Base-by-base conservation (phyloP, 2,329 filamentous ascomycete genomes). In the Metarhizium robertsii region DNA sequence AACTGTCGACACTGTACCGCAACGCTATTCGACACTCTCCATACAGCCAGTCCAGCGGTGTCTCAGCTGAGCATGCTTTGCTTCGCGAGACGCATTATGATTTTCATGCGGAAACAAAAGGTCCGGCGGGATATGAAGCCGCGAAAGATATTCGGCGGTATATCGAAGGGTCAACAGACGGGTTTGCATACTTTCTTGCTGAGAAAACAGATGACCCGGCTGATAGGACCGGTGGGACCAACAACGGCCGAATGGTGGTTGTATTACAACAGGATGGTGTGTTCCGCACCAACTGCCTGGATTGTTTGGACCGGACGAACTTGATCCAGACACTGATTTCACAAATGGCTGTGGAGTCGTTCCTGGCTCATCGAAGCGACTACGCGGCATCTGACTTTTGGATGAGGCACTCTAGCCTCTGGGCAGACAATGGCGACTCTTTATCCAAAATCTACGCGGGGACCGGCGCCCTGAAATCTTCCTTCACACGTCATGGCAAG, bases 351-450 rank as follows among this genome's bases (percentile, higher is more conserved):
- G 78, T 96, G 20, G 90, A 96, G 67, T 78, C 86, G 0, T 97
- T 97, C 63, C 74, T 99, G 3, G 73, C 74, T 14, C 90, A 95
- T 61, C 80, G 86, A 58, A 80, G 79, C 30, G 84, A 90, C 60
- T 79, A 77, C 58, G 86, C 88, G 0, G 78, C 79, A 10, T 81
- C 85, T 0, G 92, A 97, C 65, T 92, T 97, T 64, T 96, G 92
- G 88, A 87, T 90, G 73, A 80, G 90, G 51, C 94, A 99, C 72
- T 92, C 90, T 8, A 94, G 85, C 58, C 78, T 99, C 1, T 99
- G 94, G 94, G 94, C 94, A 38, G 94, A 99, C 70, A 97, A 96
- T 66, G 94, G 94, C 25, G 94, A 99, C 73, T 87, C 88, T 6
- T 72, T 99, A 50, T 96, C 92, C 13, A 90, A 90, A 65, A 97